These are phyloP conservation scores for Gleditsia sinensis DNA, from an alignment of 306 rosid species.

Conservation along the genomic window DNA sequence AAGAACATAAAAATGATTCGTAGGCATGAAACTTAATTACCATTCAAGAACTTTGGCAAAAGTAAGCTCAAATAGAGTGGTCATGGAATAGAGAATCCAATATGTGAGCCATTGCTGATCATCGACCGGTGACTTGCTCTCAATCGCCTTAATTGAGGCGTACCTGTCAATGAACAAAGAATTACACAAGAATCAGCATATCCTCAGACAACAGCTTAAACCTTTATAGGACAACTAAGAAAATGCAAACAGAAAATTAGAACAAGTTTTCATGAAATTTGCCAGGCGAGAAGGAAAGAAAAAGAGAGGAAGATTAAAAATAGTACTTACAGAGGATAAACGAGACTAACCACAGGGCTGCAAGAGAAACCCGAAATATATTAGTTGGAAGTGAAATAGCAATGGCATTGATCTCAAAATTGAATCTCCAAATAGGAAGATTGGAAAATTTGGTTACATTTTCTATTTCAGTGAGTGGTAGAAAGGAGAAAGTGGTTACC, in stretches of 20 bases:
- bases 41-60: conserved; percentile 83
- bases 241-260: background rate
- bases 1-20: background rate
- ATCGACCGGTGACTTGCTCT: conserved; percentile 77
- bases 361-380: conserved; percentile 19
- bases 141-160: conserved; percentile 90
- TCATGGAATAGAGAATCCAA: conserved; percentile 94
- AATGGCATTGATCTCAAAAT: conserved; percentile 26
- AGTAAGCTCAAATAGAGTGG: conserved; percentile 90
- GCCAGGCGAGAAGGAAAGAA: background rate
- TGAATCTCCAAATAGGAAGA: background rate
- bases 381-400: background rate
- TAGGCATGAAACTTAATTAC: conserved; percentile 37
- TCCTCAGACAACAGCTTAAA: conserved; percentile 11
- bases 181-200: conserved; percentile 7
- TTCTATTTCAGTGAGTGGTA: background rate
- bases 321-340: conserved; percentile 87
- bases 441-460: background rate
- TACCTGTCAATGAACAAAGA: conserved; percentile 53
- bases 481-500: conserved; percentile 44
- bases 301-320: background rate
- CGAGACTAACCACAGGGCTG: conserved; percentile 97
- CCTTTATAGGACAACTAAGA: background rate
- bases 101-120: conserved; percentile 99
- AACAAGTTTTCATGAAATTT: background rate